Evolutionary conservation across 768 basidiomycete genomes (phyloP).

Genomic region (Leccinum uliginosum): DNA sequence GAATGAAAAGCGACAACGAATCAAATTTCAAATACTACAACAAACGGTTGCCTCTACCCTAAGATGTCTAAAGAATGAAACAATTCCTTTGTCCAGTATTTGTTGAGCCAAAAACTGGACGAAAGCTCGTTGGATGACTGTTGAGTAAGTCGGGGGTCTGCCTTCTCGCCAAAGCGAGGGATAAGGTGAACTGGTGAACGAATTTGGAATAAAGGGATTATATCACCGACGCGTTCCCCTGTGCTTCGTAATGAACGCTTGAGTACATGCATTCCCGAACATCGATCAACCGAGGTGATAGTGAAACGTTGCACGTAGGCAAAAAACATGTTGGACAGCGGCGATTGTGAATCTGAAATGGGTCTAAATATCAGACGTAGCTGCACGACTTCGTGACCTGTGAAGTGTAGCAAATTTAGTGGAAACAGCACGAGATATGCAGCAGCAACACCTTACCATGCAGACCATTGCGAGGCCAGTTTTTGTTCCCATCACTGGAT

Average conservation of each 20-base stretch:
- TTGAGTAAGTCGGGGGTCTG: neutral
- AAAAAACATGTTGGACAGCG: neutral
- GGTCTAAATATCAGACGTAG: neutral
- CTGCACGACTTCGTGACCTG: neutral
- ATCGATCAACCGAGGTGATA: neutral
- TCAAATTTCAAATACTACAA: too few relatives aligned
- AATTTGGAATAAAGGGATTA: neutral
- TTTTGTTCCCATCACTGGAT: neutral
- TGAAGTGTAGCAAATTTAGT: neutral
- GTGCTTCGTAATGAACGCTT: neutral
- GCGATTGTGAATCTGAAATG: neutral
- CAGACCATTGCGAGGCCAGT: neutral
- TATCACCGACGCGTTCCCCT: neutral
- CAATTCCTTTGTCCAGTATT: neutral
- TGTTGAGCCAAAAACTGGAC: neutral
- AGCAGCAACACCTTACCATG: neutral
- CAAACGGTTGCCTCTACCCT: too few relatives aligned
- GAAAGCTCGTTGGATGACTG: neutral
- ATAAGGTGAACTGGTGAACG: neutral
- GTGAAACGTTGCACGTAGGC: neutral
- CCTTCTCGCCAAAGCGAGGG: neutral
- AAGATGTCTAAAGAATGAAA: neutral
- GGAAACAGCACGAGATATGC: neutral
- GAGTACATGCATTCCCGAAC: neutral
- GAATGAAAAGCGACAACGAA: too few relatives aligned